Evolutionary conservation across 2,329 filamentous ascomycete species (phyloP), one percentile per base, ranked within the genome.

Genomic region (Fusarium nanum): DNA sequence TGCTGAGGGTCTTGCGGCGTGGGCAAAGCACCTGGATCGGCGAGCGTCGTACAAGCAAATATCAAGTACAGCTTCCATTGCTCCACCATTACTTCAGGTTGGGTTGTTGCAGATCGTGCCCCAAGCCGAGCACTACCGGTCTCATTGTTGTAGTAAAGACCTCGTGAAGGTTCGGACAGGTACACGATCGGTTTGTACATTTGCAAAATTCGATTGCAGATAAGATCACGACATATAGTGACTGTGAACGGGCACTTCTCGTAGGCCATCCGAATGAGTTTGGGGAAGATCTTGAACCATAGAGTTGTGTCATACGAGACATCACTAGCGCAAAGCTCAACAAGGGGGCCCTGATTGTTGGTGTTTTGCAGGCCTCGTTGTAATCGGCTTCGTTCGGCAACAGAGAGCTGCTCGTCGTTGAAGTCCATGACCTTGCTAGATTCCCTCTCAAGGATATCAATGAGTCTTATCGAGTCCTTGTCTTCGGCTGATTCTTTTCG

Each of bases 31-130:
- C 93, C 93, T 12, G 93, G 88, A 71, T 96, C 96, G 40, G 93
- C 94, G 60, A 99, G 85, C 0, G 96, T 98, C 12, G 95, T 97
- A 80, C 97, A 99, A 12, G 95, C 96, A 82, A 99, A 98, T 58
- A 98, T 94, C 27, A 99, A 86, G 78, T 98, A 98, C 4, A 98
- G 84, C 80, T 98, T 98, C 95, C 95, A 99, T 78, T 99, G 96
- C 79, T 98, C 97, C 62, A 99, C 89, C 60, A 98, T 86, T 23
- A 97, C 89, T 74, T 97, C 94, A 0, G 94, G 92, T 20, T 94
- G 92, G 1, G 91, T 91, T 5, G 89, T 91, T 62, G 87, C 89
- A 63, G 86, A 87, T 76, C 89, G 84, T 71, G 79, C 81, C 2
- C 82, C 79, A 23, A 83, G 78, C 23, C 86, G 83, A 28, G 83